phyloP scores from a whole-genome alignment of 768 basidiomycete genomes.

The Lanmaoa pseudosensibilis region DNA sequence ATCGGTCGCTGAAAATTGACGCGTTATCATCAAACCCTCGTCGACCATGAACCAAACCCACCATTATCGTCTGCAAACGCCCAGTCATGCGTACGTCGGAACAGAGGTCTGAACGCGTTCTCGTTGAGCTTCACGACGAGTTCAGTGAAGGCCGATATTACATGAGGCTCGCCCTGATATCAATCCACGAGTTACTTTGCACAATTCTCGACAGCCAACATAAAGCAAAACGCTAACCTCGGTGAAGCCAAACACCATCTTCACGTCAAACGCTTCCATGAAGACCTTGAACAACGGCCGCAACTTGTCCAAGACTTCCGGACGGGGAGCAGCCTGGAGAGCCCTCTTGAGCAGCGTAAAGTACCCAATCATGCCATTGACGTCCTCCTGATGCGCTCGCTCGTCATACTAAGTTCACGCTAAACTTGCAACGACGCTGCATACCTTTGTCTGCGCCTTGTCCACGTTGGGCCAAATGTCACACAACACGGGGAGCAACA shows the following conservation, averaged over 20 bases:
- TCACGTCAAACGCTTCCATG: conserved; percentile 71
- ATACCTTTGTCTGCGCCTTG: conserved; percentile 40
- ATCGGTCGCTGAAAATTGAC: conserved; percentile 25
- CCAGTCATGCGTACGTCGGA: conserved; percentile 94
- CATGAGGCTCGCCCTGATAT: conserved; percentile 49
- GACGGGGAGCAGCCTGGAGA: conserved; percentile 62
- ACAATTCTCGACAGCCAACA: background rate
- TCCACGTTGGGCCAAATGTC: conserved; percentile 52
- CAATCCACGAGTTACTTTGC: background rate
- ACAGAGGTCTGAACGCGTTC: conserved; percentile 84
- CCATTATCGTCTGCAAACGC: conserved; percentile 65
- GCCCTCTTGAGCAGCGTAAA: conserved; percentile 68
- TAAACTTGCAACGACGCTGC: background rate
- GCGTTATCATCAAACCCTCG: background rate
- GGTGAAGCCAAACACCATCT: conserved; percentile 27
- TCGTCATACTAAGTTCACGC: conserved; percentile 1
- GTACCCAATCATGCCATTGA: conserved; percentile 42
- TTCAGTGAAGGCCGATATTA: conserved; percentile 79
- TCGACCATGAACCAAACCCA: conserved; percentile 28
- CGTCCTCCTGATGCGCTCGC: conserved; percentile 18
- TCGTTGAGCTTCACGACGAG: conserved; percentile 93
- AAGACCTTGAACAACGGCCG: conserved; percentile 75
- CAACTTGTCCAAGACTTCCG: conserved; percentile 63
- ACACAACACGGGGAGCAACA: conserved; percentile 63
- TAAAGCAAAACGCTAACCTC: conserved; percentile 26